Conservation (phyloP, 495 filamentous ascomycete genomes). For the Friedmanniomyces simplex region DNA sequence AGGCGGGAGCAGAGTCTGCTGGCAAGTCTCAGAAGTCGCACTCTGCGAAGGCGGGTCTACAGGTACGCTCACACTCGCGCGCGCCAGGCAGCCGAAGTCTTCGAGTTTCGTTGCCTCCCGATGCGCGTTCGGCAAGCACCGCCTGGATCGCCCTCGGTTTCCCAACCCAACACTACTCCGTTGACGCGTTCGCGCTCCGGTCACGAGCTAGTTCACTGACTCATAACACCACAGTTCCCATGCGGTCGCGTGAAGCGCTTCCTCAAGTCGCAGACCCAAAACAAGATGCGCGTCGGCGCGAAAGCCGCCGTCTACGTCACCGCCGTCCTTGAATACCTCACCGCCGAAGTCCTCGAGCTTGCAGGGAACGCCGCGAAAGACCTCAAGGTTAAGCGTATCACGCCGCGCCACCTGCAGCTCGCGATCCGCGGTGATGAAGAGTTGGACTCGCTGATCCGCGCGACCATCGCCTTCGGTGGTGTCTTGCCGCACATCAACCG, state of each 20-base stretch:
- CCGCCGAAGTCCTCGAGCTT: constrained; percentile 95
- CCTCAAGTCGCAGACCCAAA: constrained; percentile 97
- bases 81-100: not conserved
- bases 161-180: not conserved
- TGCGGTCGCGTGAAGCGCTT: constrained; percentile 99
- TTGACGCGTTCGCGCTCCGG: not conserved
- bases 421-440: constrained; percentile 98
- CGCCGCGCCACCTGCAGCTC: constrained; percentile 92
- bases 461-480: constrained; percentile 96
- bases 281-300: constrained; percentile 99
- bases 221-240: constrained; percentile 59
- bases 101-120: constrained; percentile 14
- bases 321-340: constrained; percentile 94
- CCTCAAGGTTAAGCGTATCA: constrained; percentile 99
- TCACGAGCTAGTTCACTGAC: not conserved
- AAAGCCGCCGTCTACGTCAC: constrained; percentile 99
- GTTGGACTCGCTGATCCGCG: constrained; percentile 91
- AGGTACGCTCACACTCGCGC: constrained; percentile 57
- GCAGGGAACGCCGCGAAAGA: constrained; percentile 98
- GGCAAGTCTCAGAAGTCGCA: constrained; percentile 95
- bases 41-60: constrained; percentile 93
- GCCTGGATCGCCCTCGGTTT: not conserved
- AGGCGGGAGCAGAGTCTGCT: constrained; percentile 49
- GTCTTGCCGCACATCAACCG: constrained; percentile 98
- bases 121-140: not conserved